Evolutionary conservation across 2,329 filamentous ascomycete species (phyloP).

Genomic region (Aspergillus pseudotamarii): DNA sequence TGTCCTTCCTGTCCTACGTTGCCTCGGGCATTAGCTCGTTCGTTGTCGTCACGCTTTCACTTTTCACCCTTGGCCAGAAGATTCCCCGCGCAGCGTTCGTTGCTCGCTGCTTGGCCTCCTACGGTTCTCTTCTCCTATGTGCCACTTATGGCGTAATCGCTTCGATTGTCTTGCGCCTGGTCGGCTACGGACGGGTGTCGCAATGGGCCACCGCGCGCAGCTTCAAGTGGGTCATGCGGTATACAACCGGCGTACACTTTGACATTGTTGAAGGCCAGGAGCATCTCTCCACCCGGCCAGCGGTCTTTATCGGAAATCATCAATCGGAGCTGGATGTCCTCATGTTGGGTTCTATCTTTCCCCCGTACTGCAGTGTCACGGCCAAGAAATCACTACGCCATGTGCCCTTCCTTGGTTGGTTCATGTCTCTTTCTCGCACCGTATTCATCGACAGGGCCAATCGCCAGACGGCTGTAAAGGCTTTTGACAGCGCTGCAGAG

Average conservation of each 20-base stretch:
- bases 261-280: conserved; percentile 67
- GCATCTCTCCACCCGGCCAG: conserved; percentile 71
- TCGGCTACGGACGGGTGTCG: conserved; percentile 73
- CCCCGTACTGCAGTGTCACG: conserved; percentile 87
- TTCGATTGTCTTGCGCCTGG: conserved; percentile 69
- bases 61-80: conserved; percentile 47
- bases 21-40: conserved; percentile 66
- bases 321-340: conserved; percentile 95
- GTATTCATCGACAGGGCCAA: conserved; percentile 96
- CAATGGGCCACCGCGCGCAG: conserved; percentile 82
- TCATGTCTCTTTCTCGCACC: conserved; percentile 83
- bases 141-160: conserved; percentile 76
- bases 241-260: conserved; percentile 77
- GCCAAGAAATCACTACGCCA: conserved; percentile 83
- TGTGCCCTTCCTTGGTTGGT: conserved; percentile 88
- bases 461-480: conserved; percentile 75
- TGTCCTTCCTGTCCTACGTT: conserved; percentile 66
- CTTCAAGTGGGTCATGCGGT: conserved; percentile 79
- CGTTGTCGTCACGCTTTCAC: conserved; percentile 59
- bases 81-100: conserved; percentile 48
- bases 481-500: conserved; percentile 79
- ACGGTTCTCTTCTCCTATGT: conserved; percentile 48
- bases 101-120: conserved; percentile 50
- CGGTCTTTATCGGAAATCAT: conserved; percentile 92
- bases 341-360: conserved; percentile 87